phyloP scores from a whole-genome alignment of 176 grass and related monocot species.

The Alloteropsis semialata region DNA sequence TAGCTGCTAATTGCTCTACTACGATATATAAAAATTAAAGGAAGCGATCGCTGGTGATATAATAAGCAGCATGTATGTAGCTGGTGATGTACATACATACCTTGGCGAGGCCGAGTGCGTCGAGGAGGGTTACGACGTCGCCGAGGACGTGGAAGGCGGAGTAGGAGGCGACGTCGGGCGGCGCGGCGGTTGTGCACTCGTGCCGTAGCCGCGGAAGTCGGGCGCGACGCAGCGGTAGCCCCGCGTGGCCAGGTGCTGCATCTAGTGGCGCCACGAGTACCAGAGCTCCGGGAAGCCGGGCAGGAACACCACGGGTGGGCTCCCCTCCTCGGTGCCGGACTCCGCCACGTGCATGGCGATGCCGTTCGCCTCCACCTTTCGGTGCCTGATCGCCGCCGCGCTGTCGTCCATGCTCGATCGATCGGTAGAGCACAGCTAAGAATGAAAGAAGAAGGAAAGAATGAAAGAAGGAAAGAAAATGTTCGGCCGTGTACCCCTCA shows the following conservation, averaged over 20 bases:
- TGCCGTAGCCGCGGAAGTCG: conserved; percentile 77
- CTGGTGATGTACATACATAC: no score
- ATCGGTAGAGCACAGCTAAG: no score
- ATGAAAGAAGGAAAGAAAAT: no score
- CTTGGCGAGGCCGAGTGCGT: conserved; percentile 48
- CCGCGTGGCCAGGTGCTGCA: conserved; percentile 39
- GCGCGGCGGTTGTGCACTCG: conserved; percentile 59
- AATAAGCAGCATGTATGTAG: neutral
- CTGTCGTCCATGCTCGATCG: no score
- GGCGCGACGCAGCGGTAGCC: conserved; percentile 68
- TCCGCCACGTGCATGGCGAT: no score
- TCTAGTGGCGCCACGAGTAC: conserved; percentile 94
- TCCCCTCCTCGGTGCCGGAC: conserved; percentile 34
- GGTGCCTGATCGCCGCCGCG: no score
- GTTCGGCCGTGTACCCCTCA: no score
- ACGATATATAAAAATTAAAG: no score
- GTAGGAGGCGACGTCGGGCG: conserved; percentile 40
- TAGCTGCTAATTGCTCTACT: no score
- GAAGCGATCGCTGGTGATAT: neutral
- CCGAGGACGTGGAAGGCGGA: conserved; percentile 77
- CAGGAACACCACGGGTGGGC: conserved; percentile 49
- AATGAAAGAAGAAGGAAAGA: no score
- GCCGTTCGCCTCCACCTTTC: conserved; percentile 61
- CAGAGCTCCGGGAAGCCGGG: conserved; percentile 88
- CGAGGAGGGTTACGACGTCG: conserved; percentile 69